Percentiles rank a stretch among this genome's conserved stretches.
Evolutionary conservation across 176 grass and related monocot species (phyloP).

Genomic region (Tillandsia fasciculata): DNA sequence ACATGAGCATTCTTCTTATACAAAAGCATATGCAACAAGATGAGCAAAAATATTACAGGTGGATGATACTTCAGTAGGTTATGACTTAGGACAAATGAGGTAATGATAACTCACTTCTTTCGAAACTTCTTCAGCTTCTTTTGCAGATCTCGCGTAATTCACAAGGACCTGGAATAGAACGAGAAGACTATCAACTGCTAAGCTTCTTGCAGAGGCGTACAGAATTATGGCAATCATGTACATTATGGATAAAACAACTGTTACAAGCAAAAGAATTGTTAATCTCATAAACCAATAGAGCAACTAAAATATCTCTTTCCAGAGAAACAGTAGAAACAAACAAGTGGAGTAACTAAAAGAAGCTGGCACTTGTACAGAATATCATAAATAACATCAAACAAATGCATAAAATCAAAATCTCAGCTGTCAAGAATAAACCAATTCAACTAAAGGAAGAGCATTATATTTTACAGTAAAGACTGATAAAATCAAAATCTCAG

Average conservation of each 20-base stretch:
- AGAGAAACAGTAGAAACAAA: no score
- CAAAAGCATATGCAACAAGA: not conserved
- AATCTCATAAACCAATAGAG: no score
- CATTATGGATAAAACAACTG: not conserved
- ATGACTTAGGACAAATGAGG: not conserved
- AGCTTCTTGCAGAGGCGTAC: not conserved
- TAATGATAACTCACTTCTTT: constrained; percentile 50
- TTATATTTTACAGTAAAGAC: no score
- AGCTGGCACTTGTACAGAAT: no score
- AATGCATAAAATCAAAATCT: no score
- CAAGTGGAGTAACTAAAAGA: no score
- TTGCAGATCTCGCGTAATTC: constrained; percentile 89
- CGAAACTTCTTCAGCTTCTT: constrained; percentile 92
- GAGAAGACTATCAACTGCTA: constrained; percentile 8
- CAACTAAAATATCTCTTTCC: no score
- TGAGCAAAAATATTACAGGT: not conserved
- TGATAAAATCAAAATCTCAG: no score
- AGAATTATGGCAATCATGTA: constrained; percentile 2
- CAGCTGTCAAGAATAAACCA: no score
- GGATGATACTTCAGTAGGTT: not conserved
- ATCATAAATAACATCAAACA: no score
- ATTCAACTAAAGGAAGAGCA: no score
- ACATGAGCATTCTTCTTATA: not conserved
- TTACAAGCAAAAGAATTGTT: not conserved
- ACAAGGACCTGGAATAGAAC: constrained; percentile 65